Evolutionary conservation across 129 eudicot genomes (phyloP).

Genomic region (Scalesia atractyloides): DNA sequence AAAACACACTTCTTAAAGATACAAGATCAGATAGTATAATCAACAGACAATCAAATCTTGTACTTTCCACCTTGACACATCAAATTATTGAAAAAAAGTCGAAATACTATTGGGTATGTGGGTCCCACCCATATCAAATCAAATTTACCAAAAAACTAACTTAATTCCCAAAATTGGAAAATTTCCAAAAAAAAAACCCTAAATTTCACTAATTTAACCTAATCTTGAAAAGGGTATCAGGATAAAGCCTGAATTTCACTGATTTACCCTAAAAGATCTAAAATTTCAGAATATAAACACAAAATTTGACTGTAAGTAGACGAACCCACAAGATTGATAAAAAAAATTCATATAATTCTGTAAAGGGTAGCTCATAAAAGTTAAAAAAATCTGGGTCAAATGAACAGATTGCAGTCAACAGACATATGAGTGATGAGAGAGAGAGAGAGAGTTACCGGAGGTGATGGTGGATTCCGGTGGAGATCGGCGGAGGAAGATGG

Average conservation of each 20-base stretch:
- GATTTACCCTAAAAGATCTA: background rate
- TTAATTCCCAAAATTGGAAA: too few species aligned
- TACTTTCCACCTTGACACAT: constrained; percentile 22
- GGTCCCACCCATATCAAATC: constrained; percentile 20
- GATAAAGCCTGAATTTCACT: background rate
- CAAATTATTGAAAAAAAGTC: constrained; percentile 1
- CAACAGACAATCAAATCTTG: constrained; percentile 27
- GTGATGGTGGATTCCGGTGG: constrained; percentile 3
- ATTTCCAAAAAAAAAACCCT: background rate
- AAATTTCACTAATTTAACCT: too few species aligned
- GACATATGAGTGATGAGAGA: background rate
- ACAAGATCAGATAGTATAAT: constrained; percentile 15
- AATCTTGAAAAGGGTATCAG: background rate
- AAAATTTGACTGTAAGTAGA: background rate
- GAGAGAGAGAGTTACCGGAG: constrained; percentile 12
- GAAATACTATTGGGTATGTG: background rate
- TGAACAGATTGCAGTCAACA: background rate
- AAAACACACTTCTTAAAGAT: background rate
- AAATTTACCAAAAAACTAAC: background rate
- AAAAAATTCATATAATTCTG: too few species aligned
- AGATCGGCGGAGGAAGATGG: constrained; percentile 24
- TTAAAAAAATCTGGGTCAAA: background rate
- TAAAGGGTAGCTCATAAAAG: background rate
- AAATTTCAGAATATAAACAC: background rate
- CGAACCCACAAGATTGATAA: background rate